Evolutionary conservation across 768 basidiomycete species (phyloP).

Genomic region (Tephrocybe rancida): DNA sequence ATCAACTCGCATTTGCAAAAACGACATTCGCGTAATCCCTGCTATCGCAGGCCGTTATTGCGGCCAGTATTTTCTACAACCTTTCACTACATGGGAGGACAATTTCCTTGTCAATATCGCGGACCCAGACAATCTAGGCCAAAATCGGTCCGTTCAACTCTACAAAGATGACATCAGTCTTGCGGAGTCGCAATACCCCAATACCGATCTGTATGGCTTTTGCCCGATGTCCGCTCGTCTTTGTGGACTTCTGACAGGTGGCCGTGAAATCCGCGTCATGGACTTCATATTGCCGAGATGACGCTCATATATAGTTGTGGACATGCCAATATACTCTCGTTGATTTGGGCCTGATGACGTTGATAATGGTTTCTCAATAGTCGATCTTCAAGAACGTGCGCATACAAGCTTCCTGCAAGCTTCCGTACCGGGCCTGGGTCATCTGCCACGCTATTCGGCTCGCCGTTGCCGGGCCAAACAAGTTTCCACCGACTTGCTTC

Average conservation of each 20-base stretch:
- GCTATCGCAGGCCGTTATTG: slow-evolving; percentile 6
- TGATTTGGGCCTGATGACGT: too few relatives aligned
- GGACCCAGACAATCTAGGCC: slow-evolving; percentile 1
- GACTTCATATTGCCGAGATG: neutral
- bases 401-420: too few relatives aligned
- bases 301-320: neutral
- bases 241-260: slow-evolving; percentile 3
- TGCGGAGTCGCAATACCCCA: slow-evolving; percentile 3
- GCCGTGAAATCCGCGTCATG: slow-evolving; percentile 6
- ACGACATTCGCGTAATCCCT: slow-evolving; percentile 8
- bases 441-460: too few relatives aligned
- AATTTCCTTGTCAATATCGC: slow-evolving; percentile 7
- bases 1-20: slow-evolving; percentile 3
- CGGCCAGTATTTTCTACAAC: slow-evolving; percentile 3
- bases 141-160: slow-evolving; percentile 3
- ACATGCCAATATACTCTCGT: too few relatives aligned
- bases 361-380: too few relatives aligned
- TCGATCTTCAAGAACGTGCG: too few relatives aligned
- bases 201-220: slow-evolving; percentile 8
- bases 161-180: slow-evolving; percentile 5
- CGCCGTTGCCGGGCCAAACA: too few relatives aligned
- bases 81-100: slow-evolving; percentile 9
- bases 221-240: slow-evolving; percentile 10
- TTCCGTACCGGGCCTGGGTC: too few relatives aligned
- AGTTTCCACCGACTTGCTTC: too few relatives aligned